phyloP scores from a whole-genome alignment of 371 early-diverging fungal species.

The Saksenaea oblongispora region DNA sequence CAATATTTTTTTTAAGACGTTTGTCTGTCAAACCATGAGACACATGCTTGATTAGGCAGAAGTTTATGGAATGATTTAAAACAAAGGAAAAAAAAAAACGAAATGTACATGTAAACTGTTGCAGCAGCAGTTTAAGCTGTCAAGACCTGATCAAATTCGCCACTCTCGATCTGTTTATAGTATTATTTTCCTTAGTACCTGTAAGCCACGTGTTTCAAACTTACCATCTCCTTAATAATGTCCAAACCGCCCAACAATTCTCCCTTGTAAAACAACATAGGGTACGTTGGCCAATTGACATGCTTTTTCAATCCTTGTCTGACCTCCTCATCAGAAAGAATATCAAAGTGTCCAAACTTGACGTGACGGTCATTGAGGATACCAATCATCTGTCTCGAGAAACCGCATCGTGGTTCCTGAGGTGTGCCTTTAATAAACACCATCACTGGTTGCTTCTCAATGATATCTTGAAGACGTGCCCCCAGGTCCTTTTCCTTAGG shows the following conservation, averaged over 20 bases:
- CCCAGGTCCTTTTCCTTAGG: constrained; percentile 76
- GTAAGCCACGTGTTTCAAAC: background rate
- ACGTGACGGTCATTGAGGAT: constrained; percentile 72
- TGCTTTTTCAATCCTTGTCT: constrained; percentile 68
- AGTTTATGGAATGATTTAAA: background rate
- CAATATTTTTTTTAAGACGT: too few species aligned
- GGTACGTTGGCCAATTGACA: constrained; percentile 62
- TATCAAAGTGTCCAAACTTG: constrained; percentile 83
- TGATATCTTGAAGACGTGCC: constrained; percentile 69
- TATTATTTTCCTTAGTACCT: background rate
- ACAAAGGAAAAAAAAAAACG: background rate
- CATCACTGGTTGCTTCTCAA: constrained; percentile 71
- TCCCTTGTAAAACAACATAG: constrained; percentile 85
- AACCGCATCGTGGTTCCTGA: constrained; percentile 83
- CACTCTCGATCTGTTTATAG: constrained; percentile 34
- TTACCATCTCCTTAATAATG: constrained; percentile 87
- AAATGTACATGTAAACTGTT: background rate
- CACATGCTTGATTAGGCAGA: background rate
- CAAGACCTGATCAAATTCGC: constrained; percentile 49
- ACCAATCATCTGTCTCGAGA: constrained; percentile 76
- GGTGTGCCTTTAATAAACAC: constrained; percentile 97
- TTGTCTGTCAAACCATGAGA: too few species aligned
- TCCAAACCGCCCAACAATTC: constrained; percentile 96
- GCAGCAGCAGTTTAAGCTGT: constrained; percentile 27
- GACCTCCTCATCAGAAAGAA: constrained; percentile 86